Evolutionary conservation across 257 asterid genomes (phyloP).

Genomic region (Primulina tabacum): DNA sequence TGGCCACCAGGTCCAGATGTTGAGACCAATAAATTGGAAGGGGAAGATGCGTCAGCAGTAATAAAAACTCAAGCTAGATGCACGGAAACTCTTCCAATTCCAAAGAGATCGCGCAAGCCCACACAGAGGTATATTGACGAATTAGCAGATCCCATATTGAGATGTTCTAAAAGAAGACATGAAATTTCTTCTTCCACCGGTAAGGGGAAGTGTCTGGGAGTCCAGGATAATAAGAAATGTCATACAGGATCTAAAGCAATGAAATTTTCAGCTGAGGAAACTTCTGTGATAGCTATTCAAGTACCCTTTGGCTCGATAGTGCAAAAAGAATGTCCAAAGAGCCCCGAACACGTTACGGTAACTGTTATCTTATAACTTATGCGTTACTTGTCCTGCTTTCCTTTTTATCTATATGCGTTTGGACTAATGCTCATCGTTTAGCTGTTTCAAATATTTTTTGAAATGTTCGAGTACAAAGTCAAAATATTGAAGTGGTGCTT

Average conservation of each 20-base stretch:
- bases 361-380: conserved; percentile 20
- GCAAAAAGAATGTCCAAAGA: conserved; percentile 46
- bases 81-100: conserved; percentile 33
- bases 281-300: conserved; percentile 72
- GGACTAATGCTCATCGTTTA: no score
- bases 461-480: conserved; percentile 8
- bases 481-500: conserved; percentile 17
- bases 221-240: conserved; percentile 49
- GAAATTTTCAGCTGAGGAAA: conserved; percentile 48
- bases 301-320: conserved; percentile 84
- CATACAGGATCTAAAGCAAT: conserved; percentile 36
- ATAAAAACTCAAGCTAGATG: conserved; percentile 26
- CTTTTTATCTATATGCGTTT: not conserved
- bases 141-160: conserved; percentile 48
- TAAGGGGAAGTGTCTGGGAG: conserved; percentile 41
- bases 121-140: conserved; percentile 89
- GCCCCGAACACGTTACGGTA: conserved; percentile 31
- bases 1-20: conserved; percentile 22
- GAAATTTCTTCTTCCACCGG: conserved; percentile 33
- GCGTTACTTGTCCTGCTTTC: not conserved
- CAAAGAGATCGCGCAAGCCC: conserved; percentile 86
- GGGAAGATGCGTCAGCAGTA: conserved; percentile 27
- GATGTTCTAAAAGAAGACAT: conserved; percentile 38
- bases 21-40: conserved; percentile 26
- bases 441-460: not conserved